phyloP scores from a whole-genome alignment of 345 rosid species.

The Alliaria petiolata region DNA sequence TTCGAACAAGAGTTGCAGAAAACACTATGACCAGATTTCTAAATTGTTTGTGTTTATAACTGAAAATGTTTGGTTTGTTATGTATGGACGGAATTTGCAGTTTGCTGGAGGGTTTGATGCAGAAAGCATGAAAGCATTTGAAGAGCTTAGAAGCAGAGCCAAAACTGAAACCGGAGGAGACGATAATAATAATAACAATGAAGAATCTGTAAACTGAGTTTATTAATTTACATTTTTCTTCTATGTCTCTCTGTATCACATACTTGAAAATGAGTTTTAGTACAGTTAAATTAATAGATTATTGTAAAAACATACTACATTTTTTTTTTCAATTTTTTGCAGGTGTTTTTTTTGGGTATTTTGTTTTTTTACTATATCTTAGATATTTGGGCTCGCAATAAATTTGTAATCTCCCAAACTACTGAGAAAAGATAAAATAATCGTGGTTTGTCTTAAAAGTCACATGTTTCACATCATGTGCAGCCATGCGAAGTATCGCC shows the following conservation, averaged over 20 bases:
- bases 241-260: background rate
- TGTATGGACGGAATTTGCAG: conserved; percentile 37
- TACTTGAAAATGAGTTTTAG: conserved; percentile 17
- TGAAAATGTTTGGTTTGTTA: conserved; percentile 4
- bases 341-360: background rate
- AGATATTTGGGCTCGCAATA: conserved; percentile 23
- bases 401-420: conserved; percentile 31
- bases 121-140: conserved; percentile 98
- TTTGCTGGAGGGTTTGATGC: conserved; percentile 98
- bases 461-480: conserved; percentile 36
- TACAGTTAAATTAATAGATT: conserved; percentile 25
- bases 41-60: background rate
- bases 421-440: conserved; percentile 29
- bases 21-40: background rate
- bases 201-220: conserved; percentile 26
- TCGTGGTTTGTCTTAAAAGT: conserved; percentile 28
- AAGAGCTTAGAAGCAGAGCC: conserved; percentile 78
- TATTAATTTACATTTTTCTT: background rate
- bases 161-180: conserved; percentile 48
- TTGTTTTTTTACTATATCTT: background rate
- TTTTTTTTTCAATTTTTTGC: background rate
- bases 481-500: conserved; percentile 30
- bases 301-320: background rate
- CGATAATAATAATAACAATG: background rate
- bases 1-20: background rate